phyloP scores from a whole-genome alignment of 352 stramenopile genomes.

The Pythium aquatile region DNA sequence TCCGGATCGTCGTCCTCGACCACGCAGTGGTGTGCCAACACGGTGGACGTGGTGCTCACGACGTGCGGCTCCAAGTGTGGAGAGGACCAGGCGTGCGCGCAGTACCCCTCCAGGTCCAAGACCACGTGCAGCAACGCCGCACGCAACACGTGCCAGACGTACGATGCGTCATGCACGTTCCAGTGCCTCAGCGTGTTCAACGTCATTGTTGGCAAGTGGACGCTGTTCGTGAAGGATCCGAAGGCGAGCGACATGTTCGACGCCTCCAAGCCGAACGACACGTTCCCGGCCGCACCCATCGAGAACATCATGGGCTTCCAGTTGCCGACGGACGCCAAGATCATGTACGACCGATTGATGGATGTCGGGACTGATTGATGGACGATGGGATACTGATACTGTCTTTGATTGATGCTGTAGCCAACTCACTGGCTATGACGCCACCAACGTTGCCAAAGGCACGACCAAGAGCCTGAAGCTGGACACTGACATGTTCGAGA shows the following conservation, averaged over 20 bases:
- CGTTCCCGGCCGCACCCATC: conserved; percentile 54
- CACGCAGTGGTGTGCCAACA: conserved; percentile 42
- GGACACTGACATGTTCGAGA: conserved; percentile 42
- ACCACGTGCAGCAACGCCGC: conserved; percentile 44
- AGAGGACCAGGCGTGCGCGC: conserved; percentile 49
- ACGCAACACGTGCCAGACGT: conserved; percentile 46
- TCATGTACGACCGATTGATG: conserved; percentile 39
- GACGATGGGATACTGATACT: background rate
- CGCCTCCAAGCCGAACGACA: conserved; percentile 22
- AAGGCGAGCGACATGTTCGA: conserved; percentile 42
- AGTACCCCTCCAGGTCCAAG: conserved; percentile 40
- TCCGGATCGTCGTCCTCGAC: background rate
- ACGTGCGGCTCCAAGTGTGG: conserved; percentile 42
- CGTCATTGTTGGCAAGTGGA: conserved; percentile 40
- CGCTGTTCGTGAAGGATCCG: conserved; percentile 71
- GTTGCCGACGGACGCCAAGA: conserved; percentile 40
- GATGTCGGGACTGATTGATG: background rate
- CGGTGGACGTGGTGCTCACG: conserved; percentile 42
- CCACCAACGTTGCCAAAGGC: conserved; percentile 51
- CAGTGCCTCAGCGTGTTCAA: conserved; percentile 72
- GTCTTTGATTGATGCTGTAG: conserved; percentile 29
- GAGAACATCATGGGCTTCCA: conserved; percentile 37
- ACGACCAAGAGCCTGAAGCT: conserved; percentile 54
- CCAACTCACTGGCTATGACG: conserved; percentile 74
- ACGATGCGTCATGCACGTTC: conserved; percentile 54